A percentile compares a stretch with the other conserved stretches of the same genome.
Conservation (phyloP, 768 basidiomycete species). For the Kwoniella bestiolae region DNA sequence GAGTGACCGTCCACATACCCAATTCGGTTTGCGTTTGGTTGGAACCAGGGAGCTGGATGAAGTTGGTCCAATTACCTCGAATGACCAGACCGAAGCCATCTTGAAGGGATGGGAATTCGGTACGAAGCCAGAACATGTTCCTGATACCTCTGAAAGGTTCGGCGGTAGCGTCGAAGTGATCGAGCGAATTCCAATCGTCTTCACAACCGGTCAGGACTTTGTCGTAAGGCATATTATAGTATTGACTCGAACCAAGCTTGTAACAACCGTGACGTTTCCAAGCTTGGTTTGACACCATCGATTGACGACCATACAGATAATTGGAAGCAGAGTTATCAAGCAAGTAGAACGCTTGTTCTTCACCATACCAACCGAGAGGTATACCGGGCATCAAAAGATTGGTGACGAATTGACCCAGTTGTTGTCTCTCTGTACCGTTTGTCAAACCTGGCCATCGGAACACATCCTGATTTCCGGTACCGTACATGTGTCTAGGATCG, state of each 20-base stretch:
- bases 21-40: conserved; percentile 79
- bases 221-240: conserved; percentile 89
- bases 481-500: conserved; percentile 87
- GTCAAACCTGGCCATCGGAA: conserved; percentile 90
- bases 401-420: conserved; percentile 76
- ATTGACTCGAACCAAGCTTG: conserved; percentile 83
- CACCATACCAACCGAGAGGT: conserved; percentile 83
- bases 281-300: conserved; percentile 79
- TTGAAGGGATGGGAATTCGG: conserved; percentile 71
- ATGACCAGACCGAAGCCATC: conserved; percentile 86
- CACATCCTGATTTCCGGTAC: conserved; percentile 92
- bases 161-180: conserved; percentile 90
- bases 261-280: conserved; percentile 97
- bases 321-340: conserved; percentile 87
- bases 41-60: conserved; percentile 80
- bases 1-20: conserved; percentile 82
- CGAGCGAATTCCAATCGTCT: conserved; percentile 89
- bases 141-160: conserved; percentile 74
- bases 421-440: conserved; percentile 78
- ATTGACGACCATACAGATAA: conserved; percentile 86
- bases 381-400: conserved; percentile 85
- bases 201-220: conserved; percentile 77
- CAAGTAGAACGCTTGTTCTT: conserved; percentile 84
- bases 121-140: conserved; percentile 74
- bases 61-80: conserved; percentile 81